Percentiles rank a stretch among this genome's conserved stretches.
These are phyloP conservation scores for Glonium stellatum DNA, from an alignment of 495 filamentous ascomycete species.

Conservation along the genomic window DNA sequence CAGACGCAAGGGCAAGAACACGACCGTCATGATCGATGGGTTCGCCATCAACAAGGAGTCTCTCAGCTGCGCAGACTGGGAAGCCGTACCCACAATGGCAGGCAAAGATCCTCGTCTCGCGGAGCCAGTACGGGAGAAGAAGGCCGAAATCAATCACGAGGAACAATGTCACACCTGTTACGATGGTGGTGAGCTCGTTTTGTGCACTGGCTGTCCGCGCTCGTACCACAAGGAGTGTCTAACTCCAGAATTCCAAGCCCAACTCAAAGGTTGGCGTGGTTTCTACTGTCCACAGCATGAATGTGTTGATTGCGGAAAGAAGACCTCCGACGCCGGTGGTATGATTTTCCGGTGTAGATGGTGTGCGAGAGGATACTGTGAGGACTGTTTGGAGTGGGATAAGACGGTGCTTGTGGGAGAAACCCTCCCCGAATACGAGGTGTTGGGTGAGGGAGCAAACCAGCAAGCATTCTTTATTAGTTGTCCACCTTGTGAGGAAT, in stretches of 20 bases:
- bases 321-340: slow-evolving; percentile 51
- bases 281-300: slow-evolving; percentile 55
- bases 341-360: slow-evolving; percentile 54
- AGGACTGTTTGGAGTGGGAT: slow-evolving; percentile 55
- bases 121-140: slow-evolving; percentile 41
- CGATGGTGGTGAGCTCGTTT: slow-evolving; percentile 41
- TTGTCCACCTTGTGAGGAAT: slow-evolving; percentile 31
- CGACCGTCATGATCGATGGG: slow-evolving; percentile 54
- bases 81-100: slow-evolving; percentile 51
- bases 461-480: slow-evolving; percentile 47
- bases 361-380: slow-evolving; percentile 54
- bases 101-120: slow-evolving; percentile 50
- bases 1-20: slow-evolving; percentile 51
- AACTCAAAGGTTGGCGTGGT: slow-evolving; percentile 34
- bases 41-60: slow-evolving; percentile 56
- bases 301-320: slow-evolving; percentile 49
- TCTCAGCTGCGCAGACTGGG: slow-evolving; percentile 47
- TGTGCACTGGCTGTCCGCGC: slow-evolving; percentile 51
- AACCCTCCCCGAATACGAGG: slow-evolving; percentile 45
- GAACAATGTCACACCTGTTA: slow-evolving; percentile 53
- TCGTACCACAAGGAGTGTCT: slow-evolving; percentile 52
- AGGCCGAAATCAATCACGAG: slow-evolving; percentile 43
- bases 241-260: slow-evolving; percentile 34
- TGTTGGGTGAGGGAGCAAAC: slow-evolving; percentile 41
- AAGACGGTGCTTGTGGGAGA: slow-evolving; percentile 47